Percentiles rank a stretch among this genome's conserved stretches.
phyloP scores from a whole-genome alignment of 345 rosid species.

The Rhizophora mangle region DNA sequence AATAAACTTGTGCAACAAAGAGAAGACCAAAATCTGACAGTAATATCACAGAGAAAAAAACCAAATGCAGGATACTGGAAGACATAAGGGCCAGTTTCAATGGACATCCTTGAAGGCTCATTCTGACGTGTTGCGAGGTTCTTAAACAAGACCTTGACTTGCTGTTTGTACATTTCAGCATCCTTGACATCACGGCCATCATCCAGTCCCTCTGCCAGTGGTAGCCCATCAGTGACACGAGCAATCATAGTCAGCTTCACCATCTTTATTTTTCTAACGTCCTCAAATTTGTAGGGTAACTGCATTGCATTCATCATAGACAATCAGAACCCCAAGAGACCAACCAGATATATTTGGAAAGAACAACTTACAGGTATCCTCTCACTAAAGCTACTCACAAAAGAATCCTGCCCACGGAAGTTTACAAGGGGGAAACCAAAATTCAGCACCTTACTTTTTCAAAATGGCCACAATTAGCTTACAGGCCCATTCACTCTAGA shows the following conservation, averaged over 20 bases:
- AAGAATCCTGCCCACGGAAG: no score
- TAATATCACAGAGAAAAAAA: not conserved
- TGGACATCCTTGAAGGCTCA: constrained; percentile 91
- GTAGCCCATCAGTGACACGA: constrained; percentile 97
- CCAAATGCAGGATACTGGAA: constrained; percentile 81
- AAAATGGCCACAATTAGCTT: no score
- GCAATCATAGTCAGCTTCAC: constrained; percentile 99
- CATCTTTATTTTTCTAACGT: constrained; percentile 47
- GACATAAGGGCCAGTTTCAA: constrained; percentile 83
- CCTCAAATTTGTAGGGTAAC: constrained; percentile 36
- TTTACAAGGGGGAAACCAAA: no score
- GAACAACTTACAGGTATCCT: not conserved
- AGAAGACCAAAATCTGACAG: no score
- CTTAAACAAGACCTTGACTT: constrained; percentile 91
- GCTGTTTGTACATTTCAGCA: constrained; percentile 94
- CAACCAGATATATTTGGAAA: constrained; percentile 1
- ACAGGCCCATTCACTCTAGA: no score
- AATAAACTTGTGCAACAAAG: no score
- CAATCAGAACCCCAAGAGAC: constrained; percentile 10
- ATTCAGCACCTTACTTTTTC: no score
- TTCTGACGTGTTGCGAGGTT: constrained; percentile 86
- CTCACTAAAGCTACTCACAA: no score
- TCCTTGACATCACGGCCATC: constrained; percentile 91
- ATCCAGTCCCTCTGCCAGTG: constrained; percentile 90
- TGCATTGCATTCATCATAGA: constrained; percentile 24